Conservation (phyloP, 768 basidiomycete genomes). For the Inosperma sp. region DNA sequence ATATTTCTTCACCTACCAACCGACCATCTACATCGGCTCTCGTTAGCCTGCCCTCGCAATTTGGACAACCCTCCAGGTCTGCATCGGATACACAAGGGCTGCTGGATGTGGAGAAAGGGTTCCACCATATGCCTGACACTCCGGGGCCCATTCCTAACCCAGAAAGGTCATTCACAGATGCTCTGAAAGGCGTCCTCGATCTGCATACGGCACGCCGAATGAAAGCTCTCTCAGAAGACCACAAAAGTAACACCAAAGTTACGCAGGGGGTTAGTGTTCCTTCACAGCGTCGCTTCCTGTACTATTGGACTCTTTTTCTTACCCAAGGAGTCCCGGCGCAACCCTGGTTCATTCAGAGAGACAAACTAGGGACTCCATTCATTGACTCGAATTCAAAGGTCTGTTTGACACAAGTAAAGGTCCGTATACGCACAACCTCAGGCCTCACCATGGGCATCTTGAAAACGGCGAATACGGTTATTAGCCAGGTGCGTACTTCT, state of each 20-base stretch:
- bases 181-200: constrained; percentile 53
- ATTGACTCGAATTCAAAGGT: constrained; percentile 38
- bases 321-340: constrained; percentile 49
- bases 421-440: constrained; percentile 58
- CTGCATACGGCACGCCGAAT: constrained; percentile 69
- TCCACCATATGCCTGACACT: neutral
- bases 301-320: constrained; percentile 72
- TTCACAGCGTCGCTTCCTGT: constrained; percentile 72
- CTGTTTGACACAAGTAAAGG: constrained; percentile 48
- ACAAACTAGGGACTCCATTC: neutral
- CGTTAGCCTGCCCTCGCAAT: too few species aligned
- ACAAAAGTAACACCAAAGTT: constrained; percentile 22
- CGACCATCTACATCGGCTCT: too few species aligned
- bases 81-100: too few species aligned
- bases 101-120: neutral
- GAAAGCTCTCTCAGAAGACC: constrained; percentile 38
- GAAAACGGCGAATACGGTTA: constrained; percentile 51
- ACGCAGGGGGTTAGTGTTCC: constrained; percentile 74
- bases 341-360: constrained; percentile 41
- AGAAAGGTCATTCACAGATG: constrained; percentile 33
- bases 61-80: too few species aligned
- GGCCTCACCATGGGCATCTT: constrained; percentile 48
- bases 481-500: constrained; percentile 42
- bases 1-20: too few species aligned
- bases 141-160: constrained; percentile 14